phyloP scores from a whole-genome alignment of 192 early-diverging fungal genomes.

The Backusella westeae region DNA sequence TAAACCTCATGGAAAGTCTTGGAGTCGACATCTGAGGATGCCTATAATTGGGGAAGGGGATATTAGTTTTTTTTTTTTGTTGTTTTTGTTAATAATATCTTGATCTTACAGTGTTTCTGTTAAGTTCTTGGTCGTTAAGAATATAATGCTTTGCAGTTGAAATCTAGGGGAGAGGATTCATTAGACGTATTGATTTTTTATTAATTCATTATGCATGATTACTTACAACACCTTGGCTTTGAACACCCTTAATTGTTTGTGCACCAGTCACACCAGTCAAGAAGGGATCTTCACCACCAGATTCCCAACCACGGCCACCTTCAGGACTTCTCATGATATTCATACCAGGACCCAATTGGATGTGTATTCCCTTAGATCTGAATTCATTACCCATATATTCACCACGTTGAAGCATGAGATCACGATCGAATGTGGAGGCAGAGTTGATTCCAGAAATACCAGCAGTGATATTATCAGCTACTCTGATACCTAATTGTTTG shows the following conservation, averaged over 20 bases:
- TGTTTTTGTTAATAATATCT: neutral
- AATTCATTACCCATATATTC: slow-evolving; percentile 53
- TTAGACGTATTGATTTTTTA: neutral
- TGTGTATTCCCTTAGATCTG: slow-evolving; percentile 50
- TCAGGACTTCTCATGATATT: slow-evolving; percentile 20
- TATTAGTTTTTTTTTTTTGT: neutral
- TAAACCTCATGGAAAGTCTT: slow-evolving; percentile 62
- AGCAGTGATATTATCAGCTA: slow-evolving; percentile 38
- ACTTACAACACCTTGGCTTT: slow-evolving; percentile 31
- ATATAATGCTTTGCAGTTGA: slow-evolving; percentile 33
- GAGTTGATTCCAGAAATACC: slow-evolving; percentile 54
- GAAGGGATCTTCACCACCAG: slow-evolving; percentile 34
- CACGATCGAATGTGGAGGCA: slow-evolving; percentile 59
- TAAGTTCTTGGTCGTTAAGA: slow-evolving; percentile 29
- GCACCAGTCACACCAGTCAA: slow-evolving; percentile 17
- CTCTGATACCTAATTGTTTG: slow-evolving; percentile 21
- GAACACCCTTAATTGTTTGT: slow-evolving; percentile 24
- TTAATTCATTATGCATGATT: neutral
- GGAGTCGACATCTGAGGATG: slow-evolving; percentile 47
- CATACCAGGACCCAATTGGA: slow-evolving; percentile 48
- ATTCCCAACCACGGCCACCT: slow-evolving; percentile 23
- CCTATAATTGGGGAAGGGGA: neutral
- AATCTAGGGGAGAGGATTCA: slow-evolving; percentile 11
- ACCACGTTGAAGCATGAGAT: slow-evolving; percentile 46
- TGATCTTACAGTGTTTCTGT: slow-evolving; percentile 17